Base-by-base conservation (phyloP, 2,329 filamentous ascomycete species). In the Anthostomella pinea region DNA sequence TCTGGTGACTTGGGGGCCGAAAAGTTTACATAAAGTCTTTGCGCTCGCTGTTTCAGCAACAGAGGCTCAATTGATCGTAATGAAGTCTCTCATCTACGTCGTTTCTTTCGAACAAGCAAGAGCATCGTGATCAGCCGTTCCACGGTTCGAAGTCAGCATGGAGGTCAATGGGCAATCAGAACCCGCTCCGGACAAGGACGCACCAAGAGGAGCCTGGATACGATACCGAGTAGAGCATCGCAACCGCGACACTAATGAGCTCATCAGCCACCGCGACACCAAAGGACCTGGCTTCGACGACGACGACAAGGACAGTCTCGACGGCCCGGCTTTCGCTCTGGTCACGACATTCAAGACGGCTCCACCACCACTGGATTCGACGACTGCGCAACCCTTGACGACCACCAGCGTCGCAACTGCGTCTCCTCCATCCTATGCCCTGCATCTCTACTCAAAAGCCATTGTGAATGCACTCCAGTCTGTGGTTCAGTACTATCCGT, bases 401-500 rank as follows among this genome's bases (percentile, higher is more conserved):
- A 10, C 23, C n/a, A n/a, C 15, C 7, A 15, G 6, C 13, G 13
- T 32, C 27, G 27, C 13, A 6, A 11, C 27, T 5, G 8, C 15
- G 14, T 30, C 28, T 20, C 41, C 38, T 14, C 51, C 48, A 2
- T 39, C 30, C 8, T 51, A 50, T 11, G 29, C 41, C 3, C 15
- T 57, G 9, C 41, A 46, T 17, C 46, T 58, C 5, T 41, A 47
- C 16, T 57, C 52, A 1, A 11, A 33, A 4, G 41, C 49, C 3
- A 45, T 56, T 5, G 43, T 48, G 22, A 41, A 54, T 14, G 54
- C 53, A 5, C 38, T 58, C 3, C 45, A 42, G n/a, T 45, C 46
- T 1, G 53, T 58, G 6, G 54, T 58, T 4, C 18, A 48, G 13
- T 58, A 57, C 31, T 58, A 57, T 26, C 56, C 57, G 0, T 30